These are phyloP conservation scores for Diplodia corticola DNA, from an alignment of 2,329 filamentous ascomycete genomes.

Conservation along the genomic window DNA sequence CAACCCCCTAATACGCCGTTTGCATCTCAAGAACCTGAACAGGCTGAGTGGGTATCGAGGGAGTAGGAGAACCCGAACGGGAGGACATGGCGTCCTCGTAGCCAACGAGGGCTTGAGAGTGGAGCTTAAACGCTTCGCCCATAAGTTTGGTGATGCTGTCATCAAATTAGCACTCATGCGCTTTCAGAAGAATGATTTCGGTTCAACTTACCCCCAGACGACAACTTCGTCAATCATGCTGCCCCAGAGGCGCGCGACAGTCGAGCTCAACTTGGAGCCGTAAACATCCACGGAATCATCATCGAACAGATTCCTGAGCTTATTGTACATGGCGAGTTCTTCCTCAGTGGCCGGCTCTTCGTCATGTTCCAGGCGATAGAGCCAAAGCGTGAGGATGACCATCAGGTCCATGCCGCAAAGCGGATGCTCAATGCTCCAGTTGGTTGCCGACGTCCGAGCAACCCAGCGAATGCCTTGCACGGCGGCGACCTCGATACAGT, in stretches of 20 bases:
- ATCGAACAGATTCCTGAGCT: constrained; percentile 84
- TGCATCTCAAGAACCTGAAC: constrained; percentile 47
- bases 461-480: constrained; percentile 96
- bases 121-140: constrained; percentile 96
- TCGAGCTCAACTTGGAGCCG: constrained; percentile 85
- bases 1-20: constrained; percentile 40
- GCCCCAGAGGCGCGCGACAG: constrained; percentile 92
- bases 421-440: constrained; percentile 98
- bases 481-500: constrained; percentile 95
- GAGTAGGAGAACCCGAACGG: constrained; percentile 45
- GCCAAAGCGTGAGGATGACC: constrained; percentile 96
- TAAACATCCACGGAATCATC: constrained; percentile 84
- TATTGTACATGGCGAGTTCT: constrained; percentile 87
- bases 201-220: constrained; percentile 88
- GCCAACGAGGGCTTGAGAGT: constrained; percentile 89
- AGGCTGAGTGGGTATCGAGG: constrained; percentile 43
- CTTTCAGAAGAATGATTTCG: background rate
- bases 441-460: constrained; percentile 93
- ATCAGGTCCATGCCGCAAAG: constrained; percentile 95
- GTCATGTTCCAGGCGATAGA: constrained; percentile 99
- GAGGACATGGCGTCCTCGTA: constrained; percentile 77
- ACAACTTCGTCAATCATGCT: constrained; percentile 98
- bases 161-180: constrained; percentile 46
- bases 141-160: constrained; percentile 86
- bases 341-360: constrained; percentile 85